A percentile compares a stretch with the other conserved stretches of the same genome.
Evolutionary conservation across 345 rosid genomes (phyloP).

Genomic region (Eucalyptus victrix): DNA sequence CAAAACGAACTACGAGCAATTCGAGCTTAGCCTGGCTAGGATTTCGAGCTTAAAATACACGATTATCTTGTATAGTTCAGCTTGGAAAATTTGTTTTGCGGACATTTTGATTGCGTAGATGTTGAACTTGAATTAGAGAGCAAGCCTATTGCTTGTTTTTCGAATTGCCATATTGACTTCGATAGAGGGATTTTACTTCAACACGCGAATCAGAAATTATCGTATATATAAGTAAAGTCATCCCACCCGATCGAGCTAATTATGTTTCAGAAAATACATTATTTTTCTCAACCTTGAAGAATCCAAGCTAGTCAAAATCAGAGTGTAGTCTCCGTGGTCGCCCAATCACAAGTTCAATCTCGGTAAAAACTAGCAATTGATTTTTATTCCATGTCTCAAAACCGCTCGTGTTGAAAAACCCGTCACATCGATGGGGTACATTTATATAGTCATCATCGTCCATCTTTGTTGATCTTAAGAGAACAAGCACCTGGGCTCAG

Average conservation of each 20-base stretch:
- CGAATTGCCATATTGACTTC: not conserved
- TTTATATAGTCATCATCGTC: not conserved
- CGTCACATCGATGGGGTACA: not conserved
- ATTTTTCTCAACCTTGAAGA: not conserved
- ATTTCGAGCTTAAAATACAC: not conserved
- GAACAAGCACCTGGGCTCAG: not conserved
- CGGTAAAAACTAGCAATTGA: not conserved
- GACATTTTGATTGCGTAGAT: not conserved
- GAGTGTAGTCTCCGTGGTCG: not conserved
- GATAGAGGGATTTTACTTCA: not conserved
- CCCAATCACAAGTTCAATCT: not conserved
- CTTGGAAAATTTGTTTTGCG: not conserved
- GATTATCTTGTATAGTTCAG: not conserved
- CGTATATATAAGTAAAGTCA: not conserved
- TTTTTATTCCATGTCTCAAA: not conserved
- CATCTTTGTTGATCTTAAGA: not conserved
- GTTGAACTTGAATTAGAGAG: not conserved
- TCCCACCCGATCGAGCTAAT: not conserved
- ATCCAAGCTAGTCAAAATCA: not conserved
- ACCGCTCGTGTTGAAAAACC: not conserved
- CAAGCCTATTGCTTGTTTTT: not conserved
- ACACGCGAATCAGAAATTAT: fast-evolving
- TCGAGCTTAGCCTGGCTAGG: not conserved
- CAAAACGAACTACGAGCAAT: not conserved
- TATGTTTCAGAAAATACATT: not conserved